phyloP scores from a whole-genome alignment of 2,329 filamentous ascomycete species.

The Chrysoporthe austroafricana region DNA sequence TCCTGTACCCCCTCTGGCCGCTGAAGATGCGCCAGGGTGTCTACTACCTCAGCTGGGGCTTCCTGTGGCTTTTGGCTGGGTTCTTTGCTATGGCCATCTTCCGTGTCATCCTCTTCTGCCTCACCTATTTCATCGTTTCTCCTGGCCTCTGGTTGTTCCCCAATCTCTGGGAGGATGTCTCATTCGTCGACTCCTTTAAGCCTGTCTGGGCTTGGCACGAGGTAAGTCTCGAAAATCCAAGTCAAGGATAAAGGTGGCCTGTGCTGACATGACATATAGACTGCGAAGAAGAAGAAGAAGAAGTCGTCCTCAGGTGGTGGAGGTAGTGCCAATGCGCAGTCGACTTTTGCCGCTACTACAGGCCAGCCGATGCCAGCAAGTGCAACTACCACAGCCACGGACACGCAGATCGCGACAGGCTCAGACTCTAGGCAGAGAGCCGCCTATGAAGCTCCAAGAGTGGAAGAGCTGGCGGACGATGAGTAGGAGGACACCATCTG shows the following conservation, averaged over 20 bases:
- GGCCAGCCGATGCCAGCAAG: constrained; percentile 56
- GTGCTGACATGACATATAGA: constrained; percentile 31
- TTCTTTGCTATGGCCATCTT: constrained; percentile 99
- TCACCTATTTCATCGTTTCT: constrained; percentile 82
- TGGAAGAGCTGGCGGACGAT: constrained; percentile 42
- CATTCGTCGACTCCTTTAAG: constrained; percentile 96
- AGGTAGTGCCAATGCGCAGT: constrained; percentile 42
- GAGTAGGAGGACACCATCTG: constrained; percentile 31
- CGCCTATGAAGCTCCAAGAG: constrained; percentile 48
- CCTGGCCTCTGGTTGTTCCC: constrained; percentile 98
- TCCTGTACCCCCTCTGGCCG: constrained; percentile 97
- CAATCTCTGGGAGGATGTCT: constrained; percentile 97
- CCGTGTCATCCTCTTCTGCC: constrained; percentile 88
- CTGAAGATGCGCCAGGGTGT: constrained; percentile 88
- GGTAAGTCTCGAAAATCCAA: constrained; percentile 54
- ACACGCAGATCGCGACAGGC: constrained; percentile 54
- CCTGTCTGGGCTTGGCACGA: constrained; percentile 99
- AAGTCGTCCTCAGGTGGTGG: constrained; percentile 39
- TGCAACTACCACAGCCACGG: constrained; percentile 61
- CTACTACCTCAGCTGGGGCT: constrained; percentile 95
- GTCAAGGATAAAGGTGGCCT: background rate
- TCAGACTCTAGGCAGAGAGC: constrained; percentile 43
- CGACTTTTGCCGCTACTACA: constrained; percentile 55
- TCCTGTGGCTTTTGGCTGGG: constrained; percentile 84
- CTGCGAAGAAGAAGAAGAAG: constrained; percentile 64